A percentile compares a stretch with the other conserved stretches of the same genome.
phyloP scores from a whole-genome alignment of 176 grass and related monocot species.

The Chrysopogon serrulatus region DNA sequence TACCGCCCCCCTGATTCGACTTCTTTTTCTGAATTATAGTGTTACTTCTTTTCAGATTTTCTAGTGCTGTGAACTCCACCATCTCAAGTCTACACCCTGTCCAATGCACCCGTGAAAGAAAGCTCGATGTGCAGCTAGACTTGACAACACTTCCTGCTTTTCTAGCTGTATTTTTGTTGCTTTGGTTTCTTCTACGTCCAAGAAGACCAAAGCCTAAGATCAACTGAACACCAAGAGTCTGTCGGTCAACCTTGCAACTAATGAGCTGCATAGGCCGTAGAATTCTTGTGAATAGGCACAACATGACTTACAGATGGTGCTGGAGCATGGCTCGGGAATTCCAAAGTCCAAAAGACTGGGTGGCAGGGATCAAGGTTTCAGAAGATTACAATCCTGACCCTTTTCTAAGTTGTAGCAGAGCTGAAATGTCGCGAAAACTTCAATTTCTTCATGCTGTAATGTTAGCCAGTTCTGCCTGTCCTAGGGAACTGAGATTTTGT shows the following conservation, averaged over 20 bases:
- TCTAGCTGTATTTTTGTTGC: conserved; percentile 68
- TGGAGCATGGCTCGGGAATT: background rate
- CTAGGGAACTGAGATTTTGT: background rate
- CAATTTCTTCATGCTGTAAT: background rate
- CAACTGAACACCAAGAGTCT: conserved; percentile 51
- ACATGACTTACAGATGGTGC: background rate
- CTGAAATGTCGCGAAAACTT: background rate
- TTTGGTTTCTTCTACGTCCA: conserved; percentile 89
- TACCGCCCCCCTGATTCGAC: background rate
- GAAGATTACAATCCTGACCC: background rate
- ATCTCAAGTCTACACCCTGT: conserved; percentile 69
- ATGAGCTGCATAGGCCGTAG: background rate
- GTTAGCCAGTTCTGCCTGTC: background rate
- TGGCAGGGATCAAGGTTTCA: background rate
- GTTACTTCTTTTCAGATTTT: conserved; percentile 54
- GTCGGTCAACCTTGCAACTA: background rate
- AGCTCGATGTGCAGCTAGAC: conserved; percentile 75
- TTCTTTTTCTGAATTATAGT: background rate
- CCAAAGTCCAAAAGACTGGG: background rate
- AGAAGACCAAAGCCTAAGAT: conserved; percentile 92
- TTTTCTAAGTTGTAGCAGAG: background rate
- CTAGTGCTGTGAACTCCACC: conserved; percentile 72
- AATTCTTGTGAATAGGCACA: conserved; percentile 17
- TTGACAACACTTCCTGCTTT: conserved; percentile 85
- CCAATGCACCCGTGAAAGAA: conserved; percentile 78